Evolutionary conservation across 768 basidiomycete genomes (phyloP).

Genomic region (Trametopsis cervina): DNA sequence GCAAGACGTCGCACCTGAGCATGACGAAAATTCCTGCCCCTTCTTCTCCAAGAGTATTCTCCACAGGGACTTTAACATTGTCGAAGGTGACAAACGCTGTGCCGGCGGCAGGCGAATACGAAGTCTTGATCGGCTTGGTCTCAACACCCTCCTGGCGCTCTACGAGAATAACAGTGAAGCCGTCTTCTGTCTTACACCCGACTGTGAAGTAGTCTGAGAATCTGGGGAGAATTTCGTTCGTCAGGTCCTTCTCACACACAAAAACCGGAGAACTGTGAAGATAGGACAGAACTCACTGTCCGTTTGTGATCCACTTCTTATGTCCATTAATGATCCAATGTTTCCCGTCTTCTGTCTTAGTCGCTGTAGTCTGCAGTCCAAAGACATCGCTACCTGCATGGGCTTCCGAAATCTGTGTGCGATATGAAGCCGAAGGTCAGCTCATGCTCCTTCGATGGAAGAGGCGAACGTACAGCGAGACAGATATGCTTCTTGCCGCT

Average conservation of each 20-base stretch:
- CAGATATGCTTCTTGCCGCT: conserved; percentile 79
- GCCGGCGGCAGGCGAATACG: conserved; percentile 81
- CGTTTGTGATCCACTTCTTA: conserved; percentile 85
- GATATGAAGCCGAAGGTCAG: no score
- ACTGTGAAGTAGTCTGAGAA: conserved; percentile 57
- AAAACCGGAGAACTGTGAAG: background rate
- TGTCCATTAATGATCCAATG: conserved; percentile 82
- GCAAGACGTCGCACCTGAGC: conserved; percentile 32
- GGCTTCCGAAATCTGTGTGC: conserved; percentile 68
- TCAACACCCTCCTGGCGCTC: conserved; percentile 76
- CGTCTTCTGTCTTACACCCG: conserved; percentile 61
- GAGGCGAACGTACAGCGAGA: conserved; percentile 40
- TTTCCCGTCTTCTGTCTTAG: conserved; percentile 76
- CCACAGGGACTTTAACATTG: conserved; percentile 78
- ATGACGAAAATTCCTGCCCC: conserved; percentile 66
- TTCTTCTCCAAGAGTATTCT: conserved; percentile 79
- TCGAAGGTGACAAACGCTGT: conserved; percentile 80
- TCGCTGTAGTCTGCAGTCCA: conserved; percentile 73
- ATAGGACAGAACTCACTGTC: conserved; percentile 34
- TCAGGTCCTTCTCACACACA: background rate
- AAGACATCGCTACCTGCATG: conserved; percentile 83
- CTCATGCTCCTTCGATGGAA: background rate
- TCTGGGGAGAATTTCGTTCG: conserved; percentile 16
- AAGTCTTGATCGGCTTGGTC: conserved; percentile 82
- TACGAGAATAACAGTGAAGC: conserved; percentile 84